Evolutionary conservation across 1,284 basidiomycete species (phyloP), one percentile per base, ranked within the genome.

Genomic region (Ganoderma lingzhi): DNA sequence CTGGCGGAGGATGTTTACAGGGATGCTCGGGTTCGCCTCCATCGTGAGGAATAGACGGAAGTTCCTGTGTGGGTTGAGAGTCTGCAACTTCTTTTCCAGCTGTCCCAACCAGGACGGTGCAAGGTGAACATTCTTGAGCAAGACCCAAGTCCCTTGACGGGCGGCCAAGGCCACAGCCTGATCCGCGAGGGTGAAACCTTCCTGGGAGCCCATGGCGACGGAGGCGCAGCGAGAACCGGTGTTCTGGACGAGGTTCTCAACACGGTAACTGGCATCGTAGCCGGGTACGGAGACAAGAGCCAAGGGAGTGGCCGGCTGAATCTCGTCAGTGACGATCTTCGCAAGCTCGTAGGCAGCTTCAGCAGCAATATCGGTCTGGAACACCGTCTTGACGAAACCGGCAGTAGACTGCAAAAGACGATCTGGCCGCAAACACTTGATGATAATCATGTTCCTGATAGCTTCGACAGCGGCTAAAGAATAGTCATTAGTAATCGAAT

Each of bases 201-300:
- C 97, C 73, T 96, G 94, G 1, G 96, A 98, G n/a, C 97, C 97
- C 96, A 99, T 98, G 14, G 97, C 97, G 19, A 98, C 94, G 1
- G 95, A 94, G 0, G 90, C 85, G 70, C 95, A 97, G 39, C 90
- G 90, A 51, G 88, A 85, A 32, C 91, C 90, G 14, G 90, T 90
- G 60, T 90, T 89, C 77, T 92, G 90, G 73, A 96, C 91, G 51
- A 98, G 87, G 74, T 93, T 94, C 76, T 98, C 97, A 41, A 98
- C 94, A 64, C 94, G 90, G 80, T 97, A 98, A 79, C 96, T 96
- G 12, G 97, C 97, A 79, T 99, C 97, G 78, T 98, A 97, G n/a
- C 97, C 97, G 0, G 95, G 90, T 3, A 98, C 95, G 8, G 96
- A 98, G 44, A 96, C 91, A 63, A 99, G 84, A 12, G 95, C 93